Percentiles rank a stretch among this genome's conserved stretches.
These are phyloP conservation scores for Cicer arietinum DNA, from an alignment of 306 rosid genomes.

Conservation along the genomic window DNA sequence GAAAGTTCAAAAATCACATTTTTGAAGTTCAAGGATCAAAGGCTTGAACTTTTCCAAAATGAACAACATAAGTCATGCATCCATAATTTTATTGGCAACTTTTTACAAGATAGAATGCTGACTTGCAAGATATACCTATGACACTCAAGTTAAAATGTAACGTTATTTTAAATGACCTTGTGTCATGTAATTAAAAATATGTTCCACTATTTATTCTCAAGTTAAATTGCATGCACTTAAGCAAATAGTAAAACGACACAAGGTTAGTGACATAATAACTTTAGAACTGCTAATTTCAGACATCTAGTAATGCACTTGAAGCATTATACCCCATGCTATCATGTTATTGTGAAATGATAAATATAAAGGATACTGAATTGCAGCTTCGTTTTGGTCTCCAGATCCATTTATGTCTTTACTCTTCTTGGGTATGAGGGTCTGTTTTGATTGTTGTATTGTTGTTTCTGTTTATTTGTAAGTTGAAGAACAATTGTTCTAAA, in stretches of 20 bases:
- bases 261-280: no score
- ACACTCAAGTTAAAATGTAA: constrained; percentile 29
- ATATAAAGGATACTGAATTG: constrained; percentile 85
- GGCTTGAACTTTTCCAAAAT: constrained; percentile 4
- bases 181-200: constrained; percentile 4
- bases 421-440: constrained; percentile 66
- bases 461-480: constrained; percentile 54
- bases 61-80: neutral
- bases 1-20: neutral
- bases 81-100: constrained; percentile 7
- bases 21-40: neutral
- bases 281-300: no score
- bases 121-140: neutral
- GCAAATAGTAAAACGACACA: constrained; percentile 24
- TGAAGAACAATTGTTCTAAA: constrained; percentile 66
- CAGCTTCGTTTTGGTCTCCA: constrained; percentile 68
- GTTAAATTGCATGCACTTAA: constrained; percentile 22
- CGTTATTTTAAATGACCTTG: neutral
- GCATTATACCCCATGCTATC: constrained; percentile 6
- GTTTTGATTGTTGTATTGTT: constrained; percentile 53
- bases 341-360: constrained; percentile 32
- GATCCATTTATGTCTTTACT: constrained; percentile 58
- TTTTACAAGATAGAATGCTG: neutral
- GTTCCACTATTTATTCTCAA: constrained; percentile 1
- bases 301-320: neutral